Base-by-base conservation (phyloP, 352 stramenopile species). In the Phytophthora foliorum region DNA sequence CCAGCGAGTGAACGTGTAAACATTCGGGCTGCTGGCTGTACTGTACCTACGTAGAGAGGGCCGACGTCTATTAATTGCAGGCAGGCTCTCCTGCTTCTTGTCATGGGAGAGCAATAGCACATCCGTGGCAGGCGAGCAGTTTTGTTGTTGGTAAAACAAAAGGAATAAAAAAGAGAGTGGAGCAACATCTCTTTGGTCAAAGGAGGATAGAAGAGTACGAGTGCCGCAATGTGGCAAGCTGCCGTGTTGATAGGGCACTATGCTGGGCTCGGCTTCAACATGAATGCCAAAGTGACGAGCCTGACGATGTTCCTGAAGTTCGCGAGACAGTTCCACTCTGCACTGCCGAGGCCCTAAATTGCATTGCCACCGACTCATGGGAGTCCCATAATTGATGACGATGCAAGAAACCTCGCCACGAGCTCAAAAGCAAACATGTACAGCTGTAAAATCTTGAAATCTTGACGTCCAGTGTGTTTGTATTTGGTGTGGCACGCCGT, bases 251-350 rank as follows among this genome's bases (percentile, higher is more conserved):
- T 31, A 31, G 0, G 8, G 25, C 5, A 29, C 3, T 5, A 5
- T 29, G 25, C 25, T 5, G 25, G 5, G 25, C 27, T 11, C 34
- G 21, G 44, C 44, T 50, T 32, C 25, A 53, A 25, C 9, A 14
- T 51, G n/a, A n/a, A n/a, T 29, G 41, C 21, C 39, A 54, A 48
- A 21, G 22, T 56, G 59, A 61, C 50, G 50, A 61, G 19, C 59
- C 27, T 68, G 41, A 68, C 31, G 51, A 56, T 11, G 17, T 63
- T 60, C 55, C 27, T 66, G n/a, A n/a, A n/a, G n/a, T n/a, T n/a
- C n/a, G n/a, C n/a, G n/a, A n/a, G n/a, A n/a, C n/a, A n/a, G n/a
- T n/a, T n/a, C n/a, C n/a, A n/a, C n/a, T n/a, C n/a, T n/a, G n/a
- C n/a, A n/a, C n/a, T n/a, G n/a, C n/a, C n/a, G n/a, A n/a, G n/a